A percentile compares a stretch with the other conserved stretches of the same genome.
These are phyloP conservation scores for Lithospermum erythrorhizon DNA, from an alignment of 257 asterid genomes.

Conservation along the genomic window DNA sequence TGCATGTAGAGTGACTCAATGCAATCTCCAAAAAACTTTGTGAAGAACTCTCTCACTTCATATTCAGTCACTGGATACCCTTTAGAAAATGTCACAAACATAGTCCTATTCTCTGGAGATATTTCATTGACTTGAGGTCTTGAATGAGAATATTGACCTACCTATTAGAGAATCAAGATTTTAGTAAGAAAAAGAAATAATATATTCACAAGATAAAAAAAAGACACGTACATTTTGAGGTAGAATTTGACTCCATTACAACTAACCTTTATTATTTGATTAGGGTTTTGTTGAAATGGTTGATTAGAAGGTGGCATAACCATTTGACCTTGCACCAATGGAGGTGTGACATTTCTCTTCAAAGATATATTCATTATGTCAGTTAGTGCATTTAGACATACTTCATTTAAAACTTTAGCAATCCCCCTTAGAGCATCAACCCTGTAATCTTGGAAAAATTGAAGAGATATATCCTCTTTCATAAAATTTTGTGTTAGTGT, in stretches of 20 bases:
- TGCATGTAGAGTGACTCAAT: constrained; percentile 40
- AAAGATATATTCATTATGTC: constrained; percentile 37
- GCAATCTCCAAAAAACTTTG: constrained; percentile 25
- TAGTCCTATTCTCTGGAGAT: constrained; percentile 28
- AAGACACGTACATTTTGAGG: background rate
- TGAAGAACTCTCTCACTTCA: constrained; percentile 35
- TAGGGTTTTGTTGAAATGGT: constrained; percentile 10
- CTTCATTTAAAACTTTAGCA: constrained; percentile 12
- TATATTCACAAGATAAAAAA: background rate
- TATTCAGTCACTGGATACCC: constrained; percentile 42
- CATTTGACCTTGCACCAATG: background rate
- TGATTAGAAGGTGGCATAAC: constrained; percentile 6
- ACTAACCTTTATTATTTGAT: constrained; percentile 7
- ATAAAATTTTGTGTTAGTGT: constrained; percentile 30
- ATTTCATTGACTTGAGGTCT: background rate
- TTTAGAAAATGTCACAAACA: constrained; percentile 53
- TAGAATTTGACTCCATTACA: too few relatives aligned
- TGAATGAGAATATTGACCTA: background rate
- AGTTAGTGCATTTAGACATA: constrained; percentile 25
- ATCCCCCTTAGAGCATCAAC: constrained; percentile 10
- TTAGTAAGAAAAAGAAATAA: too few relatives aligned
- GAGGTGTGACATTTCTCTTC: constrained; percentile 10
- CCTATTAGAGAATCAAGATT: background rate
- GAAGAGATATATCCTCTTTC: constrained; percentile 21
- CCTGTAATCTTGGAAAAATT: constrained; percentile 21